Conservation (phyloP, 2,329 filamentous ascomycete species). For the Phoma sp. region DNA sequence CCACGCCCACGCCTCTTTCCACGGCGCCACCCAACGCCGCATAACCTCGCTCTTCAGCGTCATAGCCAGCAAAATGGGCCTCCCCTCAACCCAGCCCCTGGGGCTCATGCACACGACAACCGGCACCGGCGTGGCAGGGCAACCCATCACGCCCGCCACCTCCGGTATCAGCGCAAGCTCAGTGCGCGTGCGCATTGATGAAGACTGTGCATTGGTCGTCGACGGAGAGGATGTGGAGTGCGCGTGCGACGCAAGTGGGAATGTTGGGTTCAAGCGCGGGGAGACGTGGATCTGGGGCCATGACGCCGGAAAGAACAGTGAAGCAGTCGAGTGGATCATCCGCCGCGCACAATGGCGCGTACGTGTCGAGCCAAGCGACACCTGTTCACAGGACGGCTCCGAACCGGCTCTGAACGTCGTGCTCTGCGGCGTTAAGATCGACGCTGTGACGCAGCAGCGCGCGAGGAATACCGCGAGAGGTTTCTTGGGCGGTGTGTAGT, state of each 20-base stretch:
- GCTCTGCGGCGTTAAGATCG: conserved; percentile 76
- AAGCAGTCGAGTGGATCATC: conserved; percentile 35
- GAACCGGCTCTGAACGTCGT: conserved; percentile 66
- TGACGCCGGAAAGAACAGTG: conserved; percentile 13
- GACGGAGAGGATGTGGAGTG: conserved; percentile 32
- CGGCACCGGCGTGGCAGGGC: conserved; percentile 62
- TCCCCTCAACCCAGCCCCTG: conserved; percentile 65
- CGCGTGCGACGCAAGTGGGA: conserved; percentile 21
- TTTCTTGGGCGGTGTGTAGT: conserved; percentile 60
- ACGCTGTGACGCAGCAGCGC: conserved; percentile 71
- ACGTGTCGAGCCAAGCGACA: conserved; percentile 59
- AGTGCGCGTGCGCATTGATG: conserved; percentile 54
- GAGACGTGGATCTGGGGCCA: conserved; percentile 25
- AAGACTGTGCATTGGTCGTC: conserved; percentile 33
- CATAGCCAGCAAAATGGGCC: conserved; percentile 78
- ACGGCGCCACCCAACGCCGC: conserved; percentile 71
- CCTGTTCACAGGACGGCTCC: conserved; percentile 28
- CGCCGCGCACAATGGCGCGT: conserved; percentile 50
- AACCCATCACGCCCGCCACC: conserved; percentile 70
- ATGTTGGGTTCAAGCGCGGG: conserved; percentile 16
- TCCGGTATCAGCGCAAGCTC: conserved; percentile 73
- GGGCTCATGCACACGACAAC: conserved; percentile 69
- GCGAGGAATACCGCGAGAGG: conserved; percentile 68
- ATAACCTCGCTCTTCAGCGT: conserved; percentile 79
- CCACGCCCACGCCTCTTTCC: conserved; percentile 68